Base-by-base conservation (phyloP, 1,139 yeast species). In the Yamadazyma trypodendri region DNA sequence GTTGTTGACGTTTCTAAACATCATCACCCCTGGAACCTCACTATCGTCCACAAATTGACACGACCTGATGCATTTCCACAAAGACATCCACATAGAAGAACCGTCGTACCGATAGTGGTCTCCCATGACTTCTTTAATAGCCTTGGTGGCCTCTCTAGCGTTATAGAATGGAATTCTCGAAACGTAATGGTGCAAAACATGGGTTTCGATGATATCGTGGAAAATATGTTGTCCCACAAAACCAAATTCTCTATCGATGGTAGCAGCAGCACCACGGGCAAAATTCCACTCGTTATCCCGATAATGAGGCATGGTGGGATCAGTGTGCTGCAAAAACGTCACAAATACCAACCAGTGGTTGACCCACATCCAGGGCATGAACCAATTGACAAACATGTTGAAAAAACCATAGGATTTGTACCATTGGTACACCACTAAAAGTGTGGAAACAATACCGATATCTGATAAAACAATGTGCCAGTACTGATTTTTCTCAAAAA, bases 261-360 rank as follows among this genome's bases (percentile, higher is more conserved):
- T 86, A 45, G 90, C 83, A 40, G 92, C 89, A 20, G 95, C 95
- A 51, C 95, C 95, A 54, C 89, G 75, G 42, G 94, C 92, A 60
- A 85, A 86, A 52, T 77, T 85, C 95, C 95, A 86, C 63, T 82
- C 80, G 25, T 63, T 61, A 39, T 79, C 76, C 42, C 78, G 81
- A 67, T 86, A 86, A 62, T 85, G 95, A 33, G 95, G 88, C 72
- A 85, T 72, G 13, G 79, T 63, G 32, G 89, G 84, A 63, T 84
- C 94, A 24, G 94, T 79, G 68, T 86, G 95, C 63, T 86, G 95
- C 55, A 86, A 75, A 63, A 73, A 86, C 35, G 95, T 86, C 57
- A 86, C 84, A 63, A 84, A 83, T 30, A 86, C 95, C 55, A 86
- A 75, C 95, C 95, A 86, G 67, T 86, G 94, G 75, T 86, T 86